phyloP scores from a whole-genome alignment of 176 grass and related monocot species.

The Sorghum bicolor region Sorghum_bicolor_NCBIv3 NC_012870.2:55061501-55062000 shows the following conservation, averaged over 20 bases:
- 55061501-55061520: constrained; percentile 93
- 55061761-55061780: not conserved
- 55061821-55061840: constrained; percentile 80
- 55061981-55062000: constrained; percentile 88
- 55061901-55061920: constrained; percentile 89
- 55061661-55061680: constrained; percentile 60
- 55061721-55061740: constrained; percentile 53
- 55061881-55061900: constrained; percentile 76
- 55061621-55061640: not conserved
- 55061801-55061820: constrained; percentile 10
- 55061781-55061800: not conserved
- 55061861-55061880: constrained; percentile 72
- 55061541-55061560: constrained; percentile 63
- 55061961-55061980: constrained; percentile 84
- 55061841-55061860: constrained; percentile 69
- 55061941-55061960: constrained; percentile 97
- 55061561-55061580: constrained; percentile 64
- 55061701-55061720: constrained; percentile 76
- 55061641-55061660: constrained; percentile 24
- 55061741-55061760: constrained; percentile 31
- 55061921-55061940: constrained; percentile 76
- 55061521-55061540: constrained; percentile 78
- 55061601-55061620: not conserved
- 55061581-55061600: constrained; percentile 45
- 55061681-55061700: constrained; percentile 74